Evolutionary conservation across 345 rosid genomes (phyloP), one percentile per base, ranked within the genome.

Genomic region (Populus simonii): DNA sequence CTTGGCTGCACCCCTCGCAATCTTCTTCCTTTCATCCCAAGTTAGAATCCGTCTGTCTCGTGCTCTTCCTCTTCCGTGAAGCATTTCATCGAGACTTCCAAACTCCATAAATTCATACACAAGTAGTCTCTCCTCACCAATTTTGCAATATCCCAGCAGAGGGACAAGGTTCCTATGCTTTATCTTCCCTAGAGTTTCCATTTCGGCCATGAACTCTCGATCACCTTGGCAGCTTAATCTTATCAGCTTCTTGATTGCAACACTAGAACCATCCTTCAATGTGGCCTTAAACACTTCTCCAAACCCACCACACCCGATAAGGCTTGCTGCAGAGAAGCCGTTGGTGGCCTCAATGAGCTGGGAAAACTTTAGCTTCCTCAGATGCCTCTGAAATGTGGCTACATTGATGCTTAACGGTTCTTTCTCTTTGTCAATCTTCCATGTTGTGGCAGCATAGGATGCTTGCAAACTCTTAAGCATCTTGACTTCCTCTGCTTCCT

Each of bases 351-450:
- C 97, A 2, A 95, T 93, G 17, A 95, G 92, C 68, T 93, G 97
- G 5, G 99, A 95, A 75, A 95, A 95, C 84, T 95, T 93, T 18
- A 95, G 96, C 80, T 93, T 93, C 83, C 92, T 85, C 11, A 93
- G 79, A 82, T 93, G 94, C 33, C 98, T 83, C 8, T 93, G 98
- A 79, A 95, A 95, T 7, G 99, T 95, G 0, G 98, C 99, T 0
- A 93, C 99, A 33, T 95, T 95, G 70, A 95, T 95, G 80, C 98
- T 95, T 73, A 95, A 53, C 18, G 99, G 99, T 81, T 95, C 99
- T 82, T 89, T 95, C 86, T 95, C 98, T 80, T 93, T 95, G 76
- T 95, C 99, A 55, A 95, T 93, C 88, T 93, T 95, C 99, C 99
- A 95, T 1, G 98, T 95, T 0, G 98, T 95, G 7, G 98, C 96